Evolutionary conservation across 176 grass and related monocot species (phyloP).

Genomic region (Oryza brachyantha): DNA sequence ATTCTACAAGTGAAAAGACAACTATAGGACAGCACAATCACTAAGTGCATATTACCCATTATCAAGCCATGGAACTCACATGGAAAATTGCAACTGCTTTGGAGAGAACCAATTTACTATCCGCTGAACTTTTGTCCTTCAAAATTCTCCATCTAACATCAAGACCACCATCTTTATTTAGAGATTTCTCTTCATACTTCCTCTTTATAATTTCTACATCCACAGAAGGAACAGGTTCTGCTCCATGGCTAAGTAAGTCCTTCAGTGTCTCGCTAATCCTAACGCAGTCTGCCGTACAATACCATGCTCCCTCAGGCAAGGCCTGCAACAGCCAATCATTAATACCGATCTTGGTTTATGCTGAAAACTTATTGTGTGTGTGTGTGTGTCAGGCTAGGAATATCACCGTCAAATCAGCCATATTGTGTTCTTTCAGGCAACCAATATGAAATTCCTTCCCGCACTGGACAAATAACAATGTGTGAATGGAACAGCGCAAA

Average conservation of each 20-base stretch:
- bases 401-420: constrained; percentile 89
- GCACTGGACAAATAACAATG: constrained; percentile 62
- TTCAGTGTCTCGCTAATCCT: constrained; percentile 58
- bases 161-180: constrained; percentile 37
- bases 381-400: background rate
- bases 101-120: constrained; percentile 83
- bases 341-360: background rate
- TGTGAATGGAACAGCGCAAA: background rate
- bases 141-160: constrained; percentile 88
- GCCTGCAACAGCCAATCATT: constrained; percentile 51
- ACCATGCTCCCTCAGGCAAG: constrained; percentile 86
- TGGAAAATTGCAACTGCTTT: constrained; percentile 94
- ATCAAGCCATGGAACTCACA: constrained; percentile 49
- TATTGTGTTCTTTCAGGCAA: constrained; percentile 78
- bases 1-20: constrained; percentile 12
- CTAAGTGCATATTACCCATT: background rate
- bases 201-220: constrained; percentile 74
- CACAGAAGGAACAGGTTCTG: constrained; percentile 33
- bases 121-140: constrained; percentile 66
- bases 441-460: constrained; percentile 97
- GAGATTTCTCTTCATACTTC: constrained; percentile 59
- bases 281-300: constrained; percentile 63
- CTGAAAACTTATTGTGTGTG: constrained; percentile 14
- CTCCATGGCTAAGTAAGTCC: constrained; percentile 49
- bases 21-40: background rate